A percentile compares a stretch with the other conserved stretches of the same genome.
phyloP scores from a whole-genome alignment of 1,284 basidiomycete species.

The Ustilago tritici region DNA sequence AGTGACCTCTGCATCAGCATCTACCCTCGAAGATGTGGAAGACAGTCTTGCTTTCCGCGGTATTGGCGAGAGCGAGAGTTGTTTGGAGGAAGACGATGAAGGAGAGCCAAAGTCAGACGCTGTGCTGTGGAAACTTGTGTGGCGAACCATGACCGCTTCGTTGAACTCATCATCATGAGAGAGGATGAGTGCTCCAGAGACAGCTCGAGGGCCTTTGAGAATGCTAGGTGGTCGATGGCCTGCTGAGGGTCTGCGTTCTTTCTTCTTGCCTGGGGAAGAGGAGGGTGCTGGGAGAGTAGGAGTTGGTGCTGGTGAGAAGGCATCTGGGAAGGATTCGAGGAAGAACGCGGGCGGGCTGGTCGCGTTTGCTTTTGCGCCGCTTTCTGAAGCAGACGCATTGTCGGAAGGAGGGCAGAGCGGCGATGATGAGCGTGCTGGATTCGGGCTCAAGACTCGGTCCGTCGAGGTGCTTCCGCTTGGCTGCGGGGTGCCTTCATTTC shows the following conservation, averaged over 20 bases:
- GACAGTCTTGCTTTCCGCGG: not conserved
- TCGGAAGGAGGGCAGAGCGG: not conserved
- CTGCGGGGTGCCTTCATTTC: not conserved
- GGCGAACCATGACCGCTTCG: conserved; percentile 8
- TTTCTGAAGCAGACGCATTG: not conserved
- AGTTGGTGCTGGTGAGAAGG: conserved; percentile 2
- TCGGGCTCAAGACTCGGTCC: not conserved
- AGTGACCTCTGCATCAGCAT: not conserved
- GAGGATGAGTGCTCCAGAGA: conserved; percentile 25
- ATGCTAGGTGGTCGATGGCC: conserved; percentile 17
- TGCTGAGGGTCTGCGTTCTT: conserved; percentile 17
- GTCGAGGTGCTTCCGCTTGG: not conserved
- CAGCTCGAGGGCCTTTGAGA: conserved; percentile 32
- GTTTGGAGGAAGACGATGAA: conserved; percentile 19
- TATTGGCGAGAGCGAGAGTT: conserved; percentile 26
- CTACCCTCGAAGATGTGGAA: not conserved
- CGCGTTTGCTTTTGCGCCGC: not conserved
- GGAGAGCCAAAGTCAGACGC: conserved; percentile 33
- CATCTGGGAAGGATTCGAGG: conserved; percentile 51
- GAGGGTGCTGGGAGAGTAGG: not conserved
- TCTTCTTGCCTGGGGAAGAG: conserved; percentile 6
- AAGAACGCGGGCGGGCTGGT: conserved; percentile 51
- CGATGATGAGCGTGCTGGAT: not conserved
- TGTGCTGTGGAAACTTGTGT: conserved; percentile 21
- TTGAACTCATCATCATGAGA: conserved; percentile 24